These are phyloP conservation scores for Clarkia xantiana DNA, from an alignment of 345 rosid species.

Conservation along the genomic window DNA sequence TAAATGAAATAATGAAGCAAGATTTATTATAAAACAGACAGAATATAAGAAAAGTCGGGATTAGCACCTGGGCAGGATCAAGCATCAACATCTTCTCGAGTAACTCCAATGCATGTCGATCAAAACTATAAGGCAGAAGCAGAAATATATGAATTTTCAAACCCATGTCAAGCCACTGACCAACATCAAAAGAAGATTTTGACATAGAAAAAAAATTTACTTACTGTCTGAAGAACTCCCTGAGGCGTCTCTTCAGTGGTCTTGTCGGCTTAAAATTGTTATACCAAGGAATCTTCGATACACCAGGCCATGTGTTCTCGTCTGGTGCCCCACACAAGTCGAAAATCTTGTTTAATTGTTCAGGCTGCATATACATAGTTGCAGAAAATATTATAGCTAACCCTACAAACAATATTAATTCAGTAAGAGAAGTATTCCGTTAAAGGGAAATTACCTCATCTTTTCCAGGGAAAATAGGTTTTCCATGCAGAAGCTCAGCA, in stretches of 20 bases:
- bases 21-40: no score
- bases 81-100: slow-evolving; percentile 81
- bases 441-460: slow-evolving; percentile 42
- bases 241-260: slow-evolving; percentile 63
- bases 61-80: slow-evolving; percentile 70
- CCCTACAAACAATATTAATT: background rate
- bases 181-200: background rate
- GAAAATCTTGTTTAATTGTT: slow-evolving; percentile 60
- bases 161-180: background rate
- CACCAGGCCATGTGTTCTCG: slow-evolving; percentile 66
- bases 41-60: background rate
- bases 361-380: slow-evolving; percentile 28
- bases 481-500: slow-evolving; percentile 86
- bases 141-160: background rate
- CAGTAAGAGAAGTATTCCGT: background rate
- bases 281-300: slow-evolving; percentile 62
- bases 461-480: slow-evolving; percentile 86
- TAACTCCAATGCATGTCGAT: slow-evolving; percentile 84
- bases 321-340: slow-evolving; percentile 72
- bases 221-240: slow-evolving; percentile 74
- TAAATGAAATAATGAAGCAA: background rate
- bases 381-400: slow-evolving; percentile 1
- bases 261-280: slow-evolving; percentile 61
- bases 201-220: slow-evolving; percentile 8
- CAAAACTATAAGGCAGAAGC: slow-evolving; percentile 33